Base-by-base conservation (phyloP, 192 early-diverging fungal species). In the Coemansia sp. region DNA sequence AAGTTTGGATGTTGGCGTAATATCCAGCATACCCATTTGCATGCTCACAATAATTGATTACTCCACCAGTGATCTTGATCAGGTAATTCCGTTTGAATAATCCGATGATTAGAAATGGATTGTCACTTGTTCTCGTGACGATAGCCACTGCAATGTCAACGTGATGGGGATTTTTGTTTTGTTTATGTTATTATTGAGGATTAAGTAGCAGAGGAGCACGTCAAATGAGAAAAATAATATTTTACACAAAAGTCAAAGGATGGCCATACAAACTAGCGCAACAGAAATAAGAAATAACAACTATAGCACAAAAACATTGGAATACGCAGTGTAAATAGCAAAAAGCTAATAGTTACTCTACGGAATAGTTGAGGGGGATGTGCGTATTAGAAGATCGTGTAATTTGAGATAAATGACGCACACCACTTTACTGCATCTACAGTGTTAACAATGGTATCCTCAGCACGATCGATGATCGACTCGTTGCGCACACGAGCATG, bases 361-460 rank as follows among this genome's bases (percentile, higher is more conserved):
- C 32, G 2, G 32, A 32, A 32, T 32, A 32, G 32, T 32, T 48
- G 47, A n/a, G n/a, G 47, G 16, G 47, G 15, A 48, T n/a, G 18
- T 6, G 18, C 6, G 47, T n/a, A 37, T 63, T 49, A 83, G 64
- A 83, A 83, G 18, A 83, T 76, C 11, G 81, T 83, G 68, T 83
- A 83, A 62, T 83, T 83, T 9, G 77, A 73, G 40, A 83, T 83
- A 66, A 83, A 83, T 61, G 81, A 83, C 7, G 81, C 81, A 51
- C 81, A 83, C 81, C 81, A 83, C 45, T 83, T 83, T 43, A 83
- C 77, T 6, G 81, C 81, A 73, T 83, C 81, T 8, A 83, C 81
- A 3, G 81, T 83, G 61, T 83, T 83, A 49, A 83, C 77, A 32
- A 83, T 75, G 5, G 76, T 83, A 41, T 83, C 81, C 39, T 83